Conservation (phyloP, 2,329 filamentous ascomycete genomes). For the Colletotrichum truncatum region DNA sequence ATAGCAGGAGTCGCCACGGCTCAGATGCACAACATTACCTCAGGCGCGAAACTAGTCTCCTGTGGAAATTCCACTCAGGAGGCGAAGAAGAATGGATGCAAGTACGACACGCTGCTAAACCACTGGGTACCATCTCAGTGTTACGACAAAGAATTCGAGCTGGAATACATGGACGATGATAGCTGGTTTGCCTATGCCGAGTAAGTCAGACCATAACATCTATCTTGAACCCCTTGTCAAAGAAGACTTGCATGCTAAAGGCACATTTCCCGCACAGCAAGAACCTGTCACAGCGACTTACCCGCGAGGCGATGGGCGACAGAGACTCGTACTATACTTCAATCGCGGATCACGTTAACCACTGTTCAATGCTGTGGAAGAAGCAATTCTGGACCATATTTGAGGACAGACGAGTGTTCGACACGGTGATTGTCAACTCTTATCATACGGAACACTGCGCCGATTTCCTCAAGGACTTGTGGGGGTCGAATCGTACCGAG, state of each 20-base stretch:
- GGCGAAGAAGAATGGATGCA: conserved; percentile 31
- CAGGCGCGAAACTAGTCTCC: conserved; percentile 26
- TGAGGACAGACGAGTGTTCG: conserved; percentile 32
- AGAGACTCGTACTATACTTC: conserved; percentile 35
- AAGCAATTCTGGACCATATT: conserved; percentile 37
- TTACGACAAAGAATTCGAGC: conserved; percentile 34
- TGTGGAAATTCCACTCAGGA: conserved; percentile 34
- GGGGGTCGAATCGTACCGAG: conserved; percentile 10
- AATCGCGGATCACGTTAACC: conserved; percentile 35
- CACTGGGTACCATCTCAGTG: conserved; percentile 36
- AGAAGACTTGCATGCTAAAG: not conserved
- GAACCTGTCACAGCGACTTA: conserved; percentile 31
- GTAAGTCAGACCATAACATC: not conserved
- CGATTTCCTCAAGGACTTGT: conserved; percentile 18
- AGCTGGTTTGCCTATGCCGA: conserved; percentile 34
- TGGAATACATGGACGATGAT: conserved; percentile 37
- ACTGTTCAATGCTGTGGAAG: conserved; percentile 38
- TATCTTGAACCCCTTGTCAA: too few relatives aligned
- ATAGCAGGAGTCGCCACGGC: not conserved
- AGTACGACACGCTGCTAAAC: conserved; percentile 37
- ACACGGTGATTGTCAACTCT: conserved; percentile 33
- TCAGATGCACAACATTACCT: conserved; percentile 33
- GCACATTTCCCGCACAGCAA: conserved; percentile 8
- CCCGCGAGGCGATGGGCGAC: conserved; percentile 33
- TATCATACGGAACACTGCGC: conserved; percentile 39